These are phyloP conservation scores for Diutina neorugosa DNA, from an alignment of 1,139 yeast species.

Conservation along the genomic window DNA sequence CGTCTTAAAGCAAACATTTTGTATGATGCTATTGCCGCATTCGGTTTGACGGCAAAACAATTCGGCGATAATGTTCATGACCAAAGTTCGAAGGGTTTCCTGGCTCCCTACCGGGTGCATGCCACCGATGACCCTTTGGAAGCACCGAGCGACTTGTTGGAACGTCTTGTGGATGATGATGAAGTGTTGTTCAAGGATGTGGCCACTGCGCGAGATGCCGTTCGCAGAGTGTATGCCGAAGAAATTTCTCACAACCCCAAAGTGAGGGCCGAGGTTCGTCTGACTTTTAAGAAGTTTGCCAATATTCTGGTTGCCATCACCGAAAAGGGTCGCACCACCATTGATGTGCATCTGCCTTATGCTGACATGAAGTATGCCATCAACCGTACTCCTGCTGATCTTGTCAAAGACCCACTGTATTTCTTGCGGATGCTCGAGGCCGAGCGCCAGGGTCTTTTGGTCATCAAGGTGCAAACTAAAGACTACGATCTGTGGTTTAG, in stretches of 20 bases:
- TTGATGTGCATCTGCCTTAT: constrained; percentile 70
- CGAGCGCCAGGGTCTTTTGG: constrained; percentile 50
- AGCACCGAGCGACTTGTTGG: constrained; percentile 55
- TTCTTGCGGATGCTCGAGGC: constrained; percentile 88
- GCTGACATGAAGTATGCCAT: constrained; percentile 87
- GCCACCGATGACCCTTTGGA: constrained; percentile 62
- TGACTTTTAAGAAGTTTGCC: constrained; percentile 55
- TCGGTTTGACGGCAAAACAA: constrained; percentile 69
- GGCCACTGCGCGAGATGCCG: constrained; percentile 59
- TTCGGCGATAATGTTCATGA: constrained; percentile 77
- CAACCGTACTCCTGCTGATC: constrained; percentile 64
- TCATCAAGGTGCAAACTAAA: constrained; percentile 33
- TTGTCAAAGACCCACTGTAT: constrained; percentile 64
- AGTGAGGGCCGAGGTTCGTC: constrained; percentile 64
- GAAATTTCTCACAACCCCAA: constrained; percentile 76
- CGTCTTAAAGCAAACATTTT: constrained; percentile 58
- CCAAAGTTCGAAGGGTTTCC: constrained; percentile 33
- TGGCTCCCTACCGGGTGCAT: constrained; percentile 50
- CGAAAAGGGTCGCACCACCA: constrained; percentile 75
- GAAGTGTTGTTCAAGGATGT: constrained; percentile 46
- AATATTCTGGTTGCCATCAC: constrained; percentile 67
- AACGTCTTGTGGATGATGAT: constrained; percentile 40
- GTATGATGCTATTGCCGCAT: constrained; percentile 56
- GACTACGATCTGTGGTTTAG: constrained; percentile 34
- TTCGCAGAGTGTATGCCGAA: constrained; percentile 56